Percentiles rank a stretch among this genome's conserved stretches.
phyloP scores from a whole-genome alignment of 2,329 filamentous ascomycete genomes.

The Aureobasidium sp. region DNA sequence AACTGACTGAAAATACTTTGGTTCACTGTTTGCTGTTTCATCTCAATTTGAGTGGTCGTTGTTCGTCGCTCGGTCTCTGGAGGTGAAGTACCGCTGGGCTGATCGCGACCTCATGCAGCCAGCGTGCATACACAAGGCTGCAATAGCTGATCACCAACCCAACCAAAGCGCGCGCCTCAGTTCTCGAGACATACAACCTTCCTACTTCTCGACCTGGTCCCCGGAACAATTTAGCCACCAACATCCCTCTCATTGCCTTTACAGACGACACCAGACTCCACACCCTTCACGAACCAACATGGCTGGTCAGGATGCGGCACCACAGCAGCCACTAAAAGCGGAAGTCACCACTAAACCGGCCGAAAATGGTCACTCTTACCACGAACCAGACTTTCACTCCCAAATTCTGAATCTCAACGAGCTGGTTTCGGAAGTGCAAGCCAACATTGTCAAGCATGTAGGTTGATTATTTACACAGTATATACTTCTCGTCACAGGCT shows the following conservation, averaged over 20 bases:
- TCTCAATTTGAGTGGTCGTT: conserved; percentile 28
- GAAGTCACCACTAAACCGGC: neutral
- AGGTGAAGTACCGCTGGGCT: neutral
- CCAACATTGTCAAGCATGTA: conserved; percentile 7
- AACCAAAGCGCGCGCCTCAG: conserved; percentile 8
- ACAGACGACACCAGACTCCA: neutral
- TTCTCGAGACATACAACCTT: neutral
- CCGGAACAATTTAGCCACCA: neutral
- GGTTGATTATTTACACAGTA: neutral
- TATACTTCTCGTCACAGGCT: neutral
- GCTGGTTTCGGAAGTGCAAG: neutral
- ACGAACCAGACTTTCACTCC: too few relatives aligned
- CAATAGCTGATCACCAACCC: neutral
- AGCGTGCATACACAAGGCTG: neutral
- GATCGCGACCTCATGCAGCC: neutral
- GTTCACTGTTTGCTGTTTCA: conserved; percentile 21
- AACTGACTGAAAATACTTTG: conserved; percentile 30
- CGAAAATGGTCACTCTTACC: neutral
- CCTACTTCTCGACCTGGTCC: neutral
- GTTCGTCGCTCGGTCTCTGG: neutral
- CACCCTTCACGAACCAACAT: neutral
- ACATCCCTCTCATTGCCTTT: neutral
- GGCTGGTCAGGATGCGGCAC: neutral
- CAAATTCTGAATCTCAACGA: neutral
- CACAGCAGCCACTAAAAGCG: neutral